Percentiles rank a stretch among this genome's conserved stretches.
Evolutionary conservation across 2,329 filamentous ascomycete genomes (phyloP).

Genomic region (Alternaria atra): DNA sequence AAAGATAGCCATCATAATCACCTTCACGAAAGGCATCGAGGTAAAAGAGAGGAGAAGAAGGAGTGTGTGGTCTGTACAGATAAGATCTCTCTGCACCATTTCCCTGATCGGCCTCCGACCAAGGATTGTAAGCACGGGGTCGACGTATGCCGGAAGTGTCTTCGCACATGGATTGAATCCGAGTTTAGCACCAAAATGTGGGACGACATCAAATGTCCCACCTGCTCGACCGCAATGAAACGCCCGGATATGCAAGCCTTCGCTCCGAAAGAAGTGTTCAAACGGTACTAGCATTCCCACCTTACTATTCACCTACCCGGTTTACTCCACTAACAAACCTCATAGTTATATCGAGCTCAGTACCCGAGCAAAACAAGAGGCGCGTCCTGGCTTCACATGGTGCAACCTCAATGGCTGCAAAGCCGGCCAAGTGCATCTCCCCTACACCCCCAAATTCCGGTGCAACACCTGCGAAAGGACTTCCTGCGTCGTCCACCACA

Average conservation of each 20-base stretch:
- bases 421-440: slow-evolving; percentile 62
- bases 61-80: slow-evolving; percentile 51
- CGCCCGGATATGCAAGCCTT: slow-evolving; percentile 58
- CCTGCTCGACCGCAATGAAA: slow-evolving; percentile 55
- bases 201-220: slow-evolving; percentile 62
- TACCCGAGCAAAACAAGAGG: slow-evolving; percentile 55
- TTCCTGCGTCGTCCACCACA: slow-evolving; percentile 49
- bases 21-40: not conserved
- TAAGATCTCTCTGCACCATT: slow-evolving; percentile 37
- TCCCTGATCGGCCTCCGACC: slow-evolving; percentile 46
- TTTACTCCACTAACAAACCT: not conserved
- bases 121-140: slow-evolving; percentile 43
- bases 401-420: slow-evolving; percentile 61
- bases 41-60: slow-evolving; percentile 3
- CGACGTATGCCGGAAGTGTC: slow-evolving; percentile 50
- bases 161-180: slow-evolving; percentile 51
- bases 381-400: slow-evolving; percentile 61
- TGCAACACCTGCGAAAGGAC: slow-evolving; percentile 49
- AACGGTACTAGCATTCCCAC: not conserved
- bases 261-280: slow-evolving; percentile 36
- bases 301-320: not conserved
- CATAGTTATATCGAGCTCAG: slow-evolving; percentile 54
- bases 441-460: slow-evolving; percentile 53
- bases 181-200: slow-evolving; percentile 52
- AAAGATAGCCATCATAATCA: not conserved